These are phyloP conservation scores for Xylaria castorea DNA, from an alignment of 495 filamentous ascomycete species.

Conservation along the genomic window DNA sequence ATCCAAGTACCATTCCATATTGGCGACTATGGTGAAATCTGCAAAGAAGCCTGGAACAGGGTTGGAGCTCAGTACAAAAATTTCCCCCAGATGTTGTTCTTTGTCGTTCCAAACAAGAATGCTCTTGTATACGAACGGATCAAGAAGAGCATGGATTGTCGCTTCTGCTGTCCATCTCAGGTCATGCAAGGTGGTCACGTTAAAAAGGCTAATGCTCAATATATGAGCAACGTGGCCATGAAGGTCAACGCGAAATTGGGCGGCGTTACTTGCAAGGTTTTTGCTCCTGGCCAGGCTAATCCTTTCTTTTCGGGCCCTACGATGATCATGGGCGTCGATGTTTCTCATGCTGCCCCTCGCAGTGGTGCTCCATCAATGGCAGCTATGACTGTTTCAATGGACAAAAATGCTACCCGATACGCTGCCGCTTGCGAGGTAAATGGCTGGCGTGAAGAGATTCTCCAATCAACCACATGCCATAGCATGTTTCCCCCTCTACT, in stretches of 20 bases:
- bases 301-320: slow-evolving; percentile 60
- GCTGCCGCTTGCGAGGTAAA: slow-evolving; percentile 79
- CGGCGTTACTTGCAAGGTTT: slow-evolving; percentile 64
- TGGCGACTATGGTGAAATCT: slow-evolving; percentile 36
- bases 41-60: slow-evolving; percentile 29
- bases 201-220: slow-evolving; percentile 68
- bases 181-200: slow-evolving; percentile 69
- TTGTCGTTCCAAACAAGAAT: slow-evolving; percentile 73
- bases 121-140: slow-evolving; percentile 72
- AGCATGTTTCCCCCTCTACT: slow-evolving; percentile 68
- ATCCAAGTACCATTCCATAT: slow-evolving; percentile 12
- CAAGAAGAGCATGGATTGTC: slow-evolving; percentile 83
- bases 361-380: slow-evolving; percentile 70
- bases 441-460: slow-evolving; percentile 76
- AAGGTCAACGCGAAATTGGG: slow-evolving; percentile 98
- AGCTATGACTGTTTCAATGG: slow-evolving; percentile 82
- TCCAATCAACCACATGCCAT: slow-evolving; percentile 67
- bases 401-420: slow-evolving; percentile 72
- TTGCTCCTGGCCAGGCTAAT: slow-evolving; percentile 26
- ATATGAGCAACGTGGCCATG: slow-evolving; percentile 87
- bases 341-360: slow-evolving; percentile 81
- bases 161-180: slow-evolving; percentile 80
- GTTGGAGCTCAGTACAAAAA: slow-evolving; percentile 26
- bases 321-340: slow-evolving; percentile 86
- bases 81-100: slow-evolving; percentile 69